Evolutionary conservation across 2,329 filamentous ascomycete genomes (phyloP), one percentile per base, ranked within the genome.

Genomic region (Drechslera avenae): DNA sequence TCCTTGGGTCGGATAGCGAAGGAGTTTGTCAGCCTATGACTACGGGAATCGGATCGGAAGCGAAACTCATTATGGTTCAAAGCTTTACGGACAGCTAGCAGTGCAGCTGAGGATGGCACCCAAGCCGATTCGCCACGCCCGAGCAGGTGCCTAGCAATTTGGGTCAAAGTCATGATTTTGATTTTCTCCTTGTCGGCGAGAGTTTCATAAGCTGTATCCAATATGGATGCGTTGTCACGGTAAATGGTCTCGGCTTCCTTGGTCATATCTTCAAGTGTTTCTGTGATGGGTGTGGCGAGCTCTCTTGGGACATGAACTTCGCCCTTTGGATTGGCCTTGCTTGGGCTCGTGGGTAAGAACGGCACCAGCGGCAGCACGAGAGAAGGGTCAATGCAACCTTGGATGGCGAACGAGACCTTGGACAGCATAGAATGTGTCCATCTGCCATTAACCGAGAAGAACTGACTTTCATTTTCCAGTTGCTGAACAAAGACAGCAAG

Each of bases 71-170:
- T 81, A 33, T 80, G 77, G 18, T 80, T 69, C 6, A 93, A 68
- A 7, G 86, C 81, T 48, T 83, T 83, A 59, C 91, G 86, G 5
- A 91, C 84, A 3, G 89, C 88, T 62, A 90, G 89, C 4, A 91
- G 72, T 7, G 81, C 79, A 21, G 78, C 79, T 57, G 64, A 50
- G 1, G 64, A 57, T 0, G 79, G 73, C 10, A 54, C 56, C 59
- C 62, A 71, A 2, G 37, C 17, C 2, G 51, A 35, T 37, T 67
- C 59, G 3, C 46, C 37, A 3, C 42, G 58, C 10, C 64, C 62
- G 47, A 78, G 66, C 18, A 83, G 62, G 6, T 64, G 72, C 28
- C 73, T 69, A 1, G 80, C 75, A 35, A 82, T 78, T 14, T 78
- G 74, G 0, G 72, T 60, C 19, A 83, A 65, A 5, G 74, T 79